These are phyloP conservation scores for Russula earlei DNA, from an alignment of 768 basidiomycete species.

Conservation along the genomic window DNA sequence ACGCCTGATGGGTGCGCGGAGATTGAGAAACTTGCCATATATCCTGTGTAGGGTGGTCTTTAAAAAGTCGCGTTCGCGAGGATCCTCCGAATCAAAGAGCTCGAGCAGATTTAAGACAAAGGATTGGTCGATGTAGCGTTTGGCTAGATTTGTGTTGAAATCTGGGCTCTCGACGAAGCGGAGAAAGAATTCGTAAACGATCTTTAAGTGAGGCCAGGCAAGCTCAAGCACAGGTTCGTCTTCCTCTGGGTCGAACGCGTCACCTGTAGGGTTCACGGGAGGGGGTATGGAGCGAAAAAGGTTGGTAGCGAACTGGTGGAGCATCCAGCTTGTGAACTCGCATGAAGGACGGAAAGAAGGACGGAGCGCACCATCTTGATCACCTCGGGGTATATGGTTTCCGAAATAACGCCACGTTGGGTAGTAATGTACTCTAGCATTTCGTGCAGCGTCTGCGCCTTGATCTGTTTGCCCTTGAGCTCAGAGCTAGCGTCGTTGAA, in stretches of 20 bases:
- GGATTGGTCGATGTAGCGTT: conserved; percentile 91
- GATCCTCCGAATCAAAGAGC: conserved; percentile 97
- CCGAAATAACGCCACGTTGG: conserved; percentile 91
- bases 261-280: conserved; percentile 95
- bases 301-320: conserved; percentile 83
- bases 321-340: conserved; percentile 3
- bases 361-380: conserved; percentile 77
- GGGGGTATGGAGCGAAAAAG: conserved; percentile 99
- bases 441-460: conserved; percentile 94
- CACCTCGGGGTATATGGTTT: conserved; percentile 97
- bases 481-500: conserved; percentile 97
- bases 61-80: conserved; percentile 96
- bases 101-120: conserved; percentile 96
- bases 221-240: conserved; percentile 98
- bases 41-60: conserved; percentile 99
- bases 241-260: conserved; percentile 99
- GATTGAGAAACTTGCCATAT: conserved; percentile 98
- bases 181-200: conserved; percentile 99
- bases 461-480: conserved; percentile 96
- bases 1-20: conserved; percentile 95
- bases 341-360: neutral
- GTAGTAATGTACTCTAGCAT: conserved; percentile 99
- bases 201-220: conserved; percentile 98
- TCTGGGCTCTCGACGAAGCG: conserved; percentile 96
- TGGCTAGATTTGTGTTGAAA: conserved; percentile 96